Conservation (phyloP, 1,139 yeast genomes). For the Candida albicans region DNA sequence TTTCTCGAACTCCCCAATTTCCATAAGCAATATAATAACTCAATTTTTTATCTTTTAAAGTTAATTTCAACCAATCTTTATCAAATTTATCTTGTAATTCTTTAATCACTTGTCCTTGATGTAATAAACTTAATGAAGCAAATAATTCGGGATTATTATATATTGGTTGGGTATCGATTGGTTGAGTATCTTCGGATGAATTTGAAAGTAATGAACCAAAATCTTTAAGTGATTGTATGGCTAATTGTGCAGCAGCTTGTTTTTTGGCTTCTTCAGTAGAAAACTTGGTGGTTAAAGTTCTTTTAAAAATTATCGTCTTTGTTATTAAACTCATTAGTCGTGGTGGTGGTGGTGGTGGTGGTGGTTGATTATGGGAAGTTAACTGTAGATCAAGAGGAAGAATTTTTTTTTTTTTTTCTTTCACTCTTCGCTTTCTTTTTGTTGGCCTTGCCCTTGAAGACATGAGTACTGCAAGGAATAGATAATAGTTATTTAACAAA, state of each 20-base stretch:
- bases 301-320: background rate
- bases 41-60: slow-evolving; percentile 46
- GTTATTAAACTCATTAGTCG: background rate
- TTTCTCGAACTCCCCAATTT: slow-evolving; percentile 63
- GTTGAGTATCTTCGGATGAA: slow-evolving; percentile 41
- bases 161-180: slow-evolving; percentile 55
- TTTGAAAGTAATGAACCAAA: slow-evolving; percentile 35
- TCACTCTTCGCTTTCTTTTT: slow-evolving; percentile 18
- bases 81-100: slow-evolving; percentile 54
- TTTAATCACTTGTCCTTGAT: slow-evolving; percentile 57
- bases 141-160: slow-evolving; percentile 48
- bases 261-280: slow-evolving; percentile 22
- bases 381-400: background rate
- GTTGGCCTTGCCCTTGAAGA: no score
- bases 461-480: no score
- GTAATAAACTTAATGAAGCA: slow-evolving; percentile 47
- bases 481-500: no score
- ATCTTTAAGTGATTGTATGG: slow-evolving; percentile 45
- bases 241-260: slow-evolving; percentile 46
- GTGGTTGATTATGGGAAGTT: no score
- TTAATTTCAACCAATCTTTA: slow-evolving; percentile 51
- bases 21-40: slow-evolving; percentile 63
- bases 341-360: background rate
- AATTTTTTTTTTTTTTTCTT: slow-evolving; percentile 10
- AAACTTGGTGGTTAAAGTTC: slow-evolving; percentile 4